These are phyloP conservation scores for Eucalyptus viminalis DNA, from an alignment of 345 rosid species.

Conservation along the genomic window DNA sequence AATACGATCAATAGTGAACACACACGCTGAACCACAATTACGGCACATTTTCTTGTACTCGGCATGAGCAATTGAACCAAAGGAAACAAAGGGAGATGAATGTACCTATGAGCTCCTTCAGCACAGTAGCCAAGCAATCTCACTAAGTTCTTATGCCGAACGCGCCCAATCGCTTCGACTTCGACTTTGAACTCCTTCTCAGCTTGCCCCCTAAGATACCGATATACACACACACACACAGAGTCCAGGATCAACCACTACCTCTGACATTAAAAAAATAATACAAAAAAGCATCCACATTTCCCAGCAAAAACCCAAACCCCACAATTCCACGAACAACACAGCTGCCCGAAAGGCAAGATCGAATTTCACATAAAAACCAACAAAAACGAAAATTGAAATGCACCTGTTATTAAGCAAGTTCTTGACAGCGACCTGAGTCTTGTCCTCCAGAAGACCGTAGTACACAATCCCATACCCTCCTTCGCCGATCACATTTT, in stretches of 20 bases:
- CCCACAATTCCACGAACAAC: background rate
- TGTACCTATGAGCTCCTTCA: conserved; percentile 95
- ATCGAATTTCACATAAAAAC: background rate
- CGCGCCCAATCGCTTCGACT: conserved; percentile 93
- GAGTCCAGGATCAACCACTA: background rate
- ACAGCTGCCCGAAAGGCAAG: background rate
- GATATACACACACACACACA: background rate
- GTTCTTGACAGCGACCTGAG: conserved; percentile 79
- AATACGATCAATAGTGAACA: background rate
- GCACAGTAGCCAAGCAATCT: conserved; percentile 91
- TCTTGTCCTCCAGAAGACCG: conserved; percentile 56
- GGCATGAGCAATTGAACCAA: background rate
- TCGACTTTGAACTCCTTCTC: conserved; percentile 90
- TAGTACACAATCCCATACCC: conserved; percentile 91
- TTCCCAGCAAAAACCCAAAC: background rate
- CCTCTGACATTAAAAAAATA: background rate
- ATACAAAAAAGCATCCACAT: background rate
- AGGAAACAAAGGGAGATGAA: background rate
- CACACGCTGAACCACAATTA: background rate
- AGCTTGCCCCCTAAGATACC: conserved; percentile 70
- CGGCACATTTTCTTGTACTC: background rate
- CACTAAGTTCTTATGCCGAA: conserved; percentile 82
- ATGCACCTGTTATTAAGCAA: conserved; percentile 78
- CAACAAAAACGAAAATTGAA: background rate
- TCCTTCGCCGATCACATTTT: conserved; percentile 89